These are phyloP conservation scores for Mesembryanthemum crystallinum DNA, from an alignment of 148 eudicot genomes.

Conservation along the genomic window DNA sequence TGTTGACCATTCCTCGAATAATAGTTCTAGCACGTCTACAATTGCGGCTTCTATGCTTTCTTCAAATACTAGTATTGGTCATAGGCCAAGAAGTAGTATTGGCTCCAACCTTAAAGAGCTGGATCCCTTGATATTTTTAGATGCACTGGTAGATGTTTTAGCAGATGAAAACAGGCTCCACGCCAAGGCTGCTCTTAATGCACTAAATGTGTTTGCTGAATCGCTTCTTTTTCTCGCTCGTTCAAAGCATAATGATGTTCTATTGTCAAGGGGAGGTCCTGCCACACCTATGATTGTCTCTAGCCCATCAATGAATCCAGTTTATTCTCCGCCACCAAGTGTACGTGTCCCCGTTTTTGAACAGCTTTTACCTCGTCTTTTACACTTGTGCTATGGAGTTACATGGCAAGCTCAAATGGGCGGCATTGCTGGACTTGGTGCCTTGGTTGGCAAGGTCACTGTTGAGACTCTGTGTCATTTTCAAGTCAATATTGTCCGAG, in stretches of 20 bases:
- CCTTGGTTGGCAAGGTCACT: slow-evolving; percentile 94
- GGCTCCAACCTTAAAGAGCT: slow-evolving; percentile 75
- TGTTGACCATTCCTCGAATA: slow-evolving; percentile 52
- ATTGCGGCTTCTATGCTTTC: slow-evolving; percentile 49
- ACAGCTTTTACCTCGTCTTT: slow-evolving; percentile 87
- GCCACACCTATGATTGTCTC: slow-evolving; percentile 96
- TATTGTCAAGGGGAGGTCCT: slow-evolving; percentile 88
- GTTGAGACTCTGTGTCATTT: slow-evolving; percentile 78
- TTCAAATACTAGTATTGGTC: slow-evolving; percentile 41
- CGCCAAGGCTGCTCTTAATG: slow-evolving; percentile 90
- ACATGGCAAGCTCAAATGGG: slow-evolving; percentile 98
- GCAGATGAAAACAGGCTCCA: slow-evolving; percentile 91
- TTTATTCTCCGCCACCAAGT: slow-evolving; percentile 94
- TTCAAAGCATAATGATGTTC: slow-evolving; percentile 61
- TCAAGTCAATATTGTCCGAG: slow-evolving; percentile 80
- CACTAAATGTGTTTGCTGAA: slow-evolving; percentile 72
- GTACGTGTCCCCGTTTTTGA: slow-evolving; percentile 88
- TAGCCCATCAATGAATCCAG: slow-evolving; percentile 96
- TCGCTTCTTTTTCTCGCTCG: slow-evolving; percentile 80
- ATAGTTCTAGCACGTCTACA: slow-evolving; percentile 41
- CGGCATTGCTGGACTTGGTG: slow-evolving; percentile 92
- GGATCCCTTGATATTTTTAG: slow-evolving; percentile 91
- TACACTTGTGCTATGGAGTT: slow-evolving; percentile 91
- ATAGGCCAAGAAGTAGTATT: slow-evolving; percentile 48
- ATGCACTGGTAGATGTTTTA: slow-evolving; percentile 90